phyloP scores from a whole-genome alignment of 2,329 filamentous ascomycete species.

The Calycina marina region DNA sequence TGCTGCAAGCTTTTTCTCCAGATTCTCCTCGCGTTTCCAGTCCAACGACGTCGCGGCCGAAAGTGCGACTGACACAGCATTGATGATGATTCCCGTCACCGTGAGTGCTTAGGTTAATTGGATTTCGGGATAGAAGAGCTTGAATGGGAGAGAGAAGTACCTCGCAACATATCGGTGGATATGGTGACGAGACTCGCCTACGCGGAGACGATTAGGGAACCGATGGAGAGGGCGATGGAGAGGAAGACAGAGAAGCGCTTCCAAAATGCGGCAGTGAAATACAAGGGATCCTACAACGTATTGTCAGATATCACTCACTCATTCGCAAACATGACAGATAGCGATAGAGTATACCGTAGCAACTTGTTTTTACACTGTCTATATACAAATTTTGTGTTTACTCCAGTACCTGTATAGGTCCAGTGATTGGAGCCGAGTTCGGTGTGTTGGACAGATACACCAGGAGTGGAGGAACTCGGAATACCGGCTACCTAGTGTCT shows the following conservation, averaged over 20 bases:
- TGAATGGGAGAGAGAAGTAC: background rate
- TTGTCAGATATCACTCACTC: too few relatives aligned
- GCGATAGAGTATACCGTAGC: too few relatives aligned
- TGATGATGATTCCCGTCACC: slow-evolving; percentile 13
- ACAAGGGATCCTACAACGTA: slow-evolving; percentile 9
- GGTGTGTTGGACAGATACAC: too few relatives aligned
- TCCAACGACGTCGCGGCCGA: slow-evolving; percentile 16
- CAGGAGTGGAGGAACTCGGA: too few relatives aligned
- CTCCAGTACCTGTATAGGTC: too few relatives aligned
- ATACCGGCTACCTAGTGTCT: too few relatives aligned
- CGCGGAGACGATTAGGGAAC: slow-evolving; percentile 10
- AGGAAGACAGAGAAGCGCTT: slow-evolving; percentile 15
- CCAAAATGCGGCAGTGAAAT: slow-evolving; percentile 13
- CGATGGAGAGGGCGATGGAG: slow-evolving; percentile 11
- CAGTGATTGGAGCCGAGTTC: too few relatives aligned
- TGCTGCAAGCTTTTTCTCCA: slow-evolving; percentile 13
- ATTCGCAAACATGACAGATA: too few relatives aligned
- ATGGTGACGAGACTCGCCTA: slow-evolving; percentile 7
- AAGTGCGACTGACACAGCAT: slow-evolving; percentile 11
- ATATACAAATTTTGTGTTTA: too few relatives aligned
- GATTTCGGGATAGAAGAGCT: background rate
- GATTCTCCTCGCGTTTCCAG: slow-evolving; percentile 12
- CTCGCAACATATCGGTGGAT: background rate
- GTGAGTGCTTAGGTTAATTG: slow-evolving; percentile 8
- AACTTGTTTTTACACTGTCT: too few relatives aligned